Evolutionary conservation across 192 early-diverging fungal genomes (phyloP).

Genomic region (Rhizophagus prolifer): DNA sequence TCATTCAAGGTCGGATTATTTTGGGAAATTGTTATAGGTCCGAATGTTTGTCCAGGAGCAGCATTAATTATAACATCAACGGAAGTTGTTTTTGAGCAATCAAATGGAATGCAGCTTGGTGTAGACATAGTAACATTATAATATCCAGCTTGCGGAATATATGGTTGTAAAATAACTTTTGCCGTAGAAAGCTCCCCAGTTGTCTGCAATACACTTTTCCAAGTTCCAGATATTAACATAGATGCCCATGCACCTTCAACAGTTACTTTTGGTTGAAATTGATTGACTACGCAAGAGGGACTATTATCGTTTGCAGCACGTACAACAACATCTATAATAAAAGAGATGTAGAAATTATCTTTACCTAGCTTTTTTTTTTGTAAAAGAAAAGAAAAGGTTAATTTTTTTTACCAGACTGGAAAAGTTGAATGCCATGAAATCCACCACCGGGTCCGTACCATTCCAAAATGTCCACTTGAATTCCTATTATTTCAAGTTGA

Average conservation of each 20-base stretch:
- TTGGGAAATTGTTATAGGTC: conserved; percentile 44
- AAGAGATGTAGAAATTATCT: not conserved
- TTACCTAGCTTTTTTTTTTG: not conserved
- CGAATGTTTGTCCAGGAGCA: conserved; percentile 32
- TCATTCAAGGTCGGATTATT: conserved; percentile 36
- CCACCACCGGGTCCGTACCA: conserved; percentile 53
- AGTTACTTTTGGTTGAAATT: conserved; percentile 8
- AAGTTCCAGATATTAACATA: not conserved
- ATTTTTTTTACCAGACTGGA: conserved; percentile 28
- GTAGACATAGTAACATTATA: conserved; percentile 57
- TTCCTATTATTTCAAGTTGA: conserved; percentile 45
- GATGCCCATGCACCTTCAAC: not conserved
- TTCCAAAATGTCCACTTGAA: conserved; percentile 58
- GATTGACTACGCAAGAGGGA: not conserved
- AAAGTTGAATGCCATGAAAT: conserved; percentile 39
- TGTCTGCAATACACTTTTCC: conserved; percentile 13
- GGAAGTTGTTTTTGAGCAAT: conserved; percentile 1
- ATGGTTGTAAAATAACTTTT: conserved; percentile 41
- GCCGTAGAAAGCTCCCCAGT: not conserved
- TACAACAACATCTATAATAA: conserved; percentile 23
- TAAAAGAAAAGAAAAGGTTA: not conserved
- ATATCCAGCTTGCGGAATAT: conserved; percentile 59
- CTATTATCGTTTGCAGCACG: not conserved
- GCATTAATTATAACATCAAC: conserved; percentile 39
- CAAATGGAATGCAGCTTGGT: conserved; percentile 47